A percentile compares a stretch with the other conserved stretches of the same genome.
Conservation (phyloP, 2,329 filamentous ascomycete genomes). For the Pochonia chlamydosporia region DNA sequence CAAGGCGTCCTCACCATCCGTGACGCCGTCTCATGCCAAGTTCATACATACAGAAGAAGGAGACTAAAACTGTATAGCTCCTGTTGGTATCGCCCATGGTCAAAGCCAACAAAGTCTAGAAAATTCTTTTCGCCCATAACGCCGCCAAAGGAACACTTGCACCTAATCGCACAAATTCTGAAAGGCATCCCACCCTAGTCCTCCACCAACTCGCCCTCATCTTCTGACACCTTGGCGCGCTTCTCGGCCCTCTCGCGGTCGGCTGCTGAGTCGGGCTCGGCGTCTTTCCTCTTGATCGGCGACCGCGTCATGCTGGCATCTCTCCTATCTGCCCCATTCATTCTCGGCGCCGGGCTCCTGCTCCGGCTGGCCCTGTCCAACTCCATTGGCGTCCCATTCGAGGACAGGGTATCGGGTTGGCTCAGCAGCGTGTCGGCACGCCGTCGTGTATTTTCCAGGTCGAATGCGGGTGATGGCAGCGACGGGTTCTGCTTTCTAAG, state of each 20-base stretch:
- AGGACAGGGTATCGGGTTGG: constrained; percentile 39
- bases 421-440: constrained; percentile 37
- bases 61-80: background rate
- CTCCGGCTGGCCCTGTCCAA: constrained; percentile 45
- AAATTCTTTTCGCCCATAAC: constrained; percentile 1
- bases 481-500: constrained; percentile 51
- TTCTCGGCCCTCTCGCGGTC: constrained; percentile 35
- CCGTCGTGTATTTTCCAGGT: constrained; percentile 49
- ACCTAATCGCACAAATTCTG: background rate
- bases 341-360: constrained; percentile 38
- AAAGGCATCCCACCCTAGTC: constrained; percentile 13
- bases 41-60: background rate
- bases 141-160: background rate
- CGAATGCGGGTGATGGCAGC: constrained; percentile 48
- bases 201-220: constrained; percentile 42
- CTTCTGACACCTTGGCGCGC: constrained; percentile 38
- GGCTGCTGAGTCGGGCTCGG: constrained; percentile 25
- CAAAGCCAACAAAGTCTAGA: constrained; percentile 1
- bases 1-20: constrained; percentile 1
- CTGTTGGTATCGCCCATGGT: background rate
- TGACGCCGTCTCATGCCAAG: constrained; percentile 5
- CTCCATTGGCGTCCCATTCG: constrained; percentile 42
- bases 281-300: constrained; percentile 37
- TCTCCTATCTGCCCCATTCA: constrained; percentile 32
- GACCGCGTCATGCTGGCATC: constrained; percentile 19